phyloP scores from a whole-genome alignment of 2,329 filamentous ascomycete genomes.

The Fusarium abutilonis region DNA sequence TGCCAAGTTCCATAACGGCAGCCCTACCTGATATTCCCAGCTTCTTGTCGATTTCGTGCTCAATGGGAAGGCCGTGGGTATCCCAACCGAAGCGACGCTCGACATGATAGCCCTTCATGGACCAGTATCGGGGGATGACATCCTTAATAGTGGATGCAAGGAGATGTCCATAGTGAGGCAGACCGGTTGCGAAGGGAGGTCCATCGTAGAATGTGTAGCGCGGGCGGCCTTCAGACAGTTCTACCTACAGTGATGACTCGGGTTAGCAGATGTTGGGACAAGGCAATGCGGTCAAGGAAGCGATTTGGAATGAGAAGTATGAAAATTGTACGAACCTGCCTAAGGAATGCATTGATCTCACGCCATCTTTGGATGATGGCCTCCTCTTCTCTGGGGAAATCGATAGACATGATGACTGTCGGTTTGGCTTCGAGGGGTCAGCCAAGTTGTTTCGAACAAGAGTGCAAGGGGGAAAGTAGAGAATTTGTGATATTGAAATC shows the following conservation, averaged over 20 bases:
- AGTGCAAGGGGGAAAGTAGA: background rate
- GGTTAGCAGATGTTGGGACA: slow-evolving; percentile 14
- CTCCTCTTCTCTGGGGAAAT: slow-evolving; percentile 94
- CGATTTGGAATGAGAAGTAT: background rate
- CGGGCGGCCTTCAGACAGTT: slow-evolving; percentile 82
- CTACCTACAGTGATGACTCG: slow-evolving; percentile 57
- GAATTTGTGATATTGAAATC: background rate
- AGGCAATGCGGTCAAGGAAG: background rate
- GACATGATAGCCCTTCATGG: slow-evolving; percentile 94
- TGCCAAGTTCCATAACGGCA: slow-evolving; percentile 85
- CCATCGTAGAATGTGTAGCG: slow-evolving; percentile 97
- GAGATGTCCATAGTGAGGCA: slow-evolving; percentile 76
- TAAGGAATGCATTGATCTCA: slow-evolving; percentile 90
- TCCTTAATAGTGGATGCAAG: slow-evolving; percentile 96
- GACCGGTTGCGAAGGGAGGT: slow-evolving; percentile 78
- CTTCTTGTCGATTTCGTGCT: slow-evolving; percentile 98
- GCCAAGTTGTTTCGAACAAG: slow-evolving; percentile 7
- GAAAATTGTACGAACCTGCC: slow-evolving; percentile 66
- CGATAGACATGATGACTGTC: slow-evolving; percentile 75
- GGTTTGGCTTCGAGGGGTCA: slow-evolving; percentile 29
- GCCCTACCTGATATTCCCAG: slow-evolving; percentile 87
- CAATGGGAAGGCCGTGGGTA: slow-evolving; percentile 90
- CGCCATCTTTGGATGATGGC: slow-evolving; percentile 85
- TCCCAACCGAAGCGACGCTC: slow-evolving; percentile 96
- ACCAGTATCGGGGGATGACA: slow-evolving; percentile 96